phyloP scores from a whole-genome alignment of 169 alveolate species.

The Theileria annulata region DNA sequence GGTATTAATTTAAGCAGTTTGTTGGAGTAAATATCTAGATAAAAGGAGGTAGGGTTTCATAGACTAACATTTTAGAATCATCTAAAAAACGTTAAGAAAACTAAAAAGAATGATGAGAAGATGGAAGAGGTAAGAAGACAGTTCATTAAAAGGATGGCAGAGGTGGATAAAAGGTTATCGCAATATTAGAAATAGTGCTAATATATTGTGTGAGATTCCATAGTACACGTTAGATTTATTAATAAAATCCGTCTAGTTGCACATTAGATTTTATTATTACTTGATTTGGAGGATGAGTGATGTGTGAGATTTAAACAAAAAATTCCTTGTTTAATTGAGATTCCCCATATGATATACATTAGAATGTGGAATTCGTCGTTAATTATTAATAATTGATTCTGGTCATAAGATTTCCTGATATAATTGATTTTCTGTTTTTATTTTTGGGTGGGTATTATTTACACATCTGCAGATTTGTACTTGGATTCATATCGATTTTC shows the following conservation, averaged over 20 bases:
- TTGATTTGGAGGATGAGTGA: neutral
- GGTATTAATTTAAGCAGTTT: conserved; percentile 39
- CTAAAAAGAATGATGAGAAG: conserved; percentile 1
- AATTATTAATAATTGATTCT: neutral
- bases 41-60: neutral
- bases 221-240: neutral
- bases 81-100: conserved; percentile 19
- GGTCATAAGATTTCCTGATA: neutral
- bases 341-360: conserved; percentile 14
- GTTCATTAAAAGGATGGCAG: conserved; percentile 42
- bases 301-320: neutral
- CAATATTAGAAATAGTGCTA: neutral
- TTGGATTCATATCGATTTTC: neutral
- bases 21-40: neutral
- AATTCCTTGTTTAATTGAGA: neutral
- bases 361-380: neutral
- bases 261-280: neutral
- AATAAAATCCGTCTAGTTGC: neutral
- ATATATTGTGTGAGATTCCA: conserved; percentile 9
- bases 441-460: neutral
- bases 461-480: neutral
- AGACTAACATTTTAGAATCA: conserved; percentile 19
- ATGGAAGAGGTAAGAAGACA: neutral
- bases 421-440: neutral
- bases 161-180: conserved; percentile 4